Evolutionary conservation across 2,329 filamentous ascomycete species (phyloP).

Genomic region (Cordyceps fumosorosea): DNA sequence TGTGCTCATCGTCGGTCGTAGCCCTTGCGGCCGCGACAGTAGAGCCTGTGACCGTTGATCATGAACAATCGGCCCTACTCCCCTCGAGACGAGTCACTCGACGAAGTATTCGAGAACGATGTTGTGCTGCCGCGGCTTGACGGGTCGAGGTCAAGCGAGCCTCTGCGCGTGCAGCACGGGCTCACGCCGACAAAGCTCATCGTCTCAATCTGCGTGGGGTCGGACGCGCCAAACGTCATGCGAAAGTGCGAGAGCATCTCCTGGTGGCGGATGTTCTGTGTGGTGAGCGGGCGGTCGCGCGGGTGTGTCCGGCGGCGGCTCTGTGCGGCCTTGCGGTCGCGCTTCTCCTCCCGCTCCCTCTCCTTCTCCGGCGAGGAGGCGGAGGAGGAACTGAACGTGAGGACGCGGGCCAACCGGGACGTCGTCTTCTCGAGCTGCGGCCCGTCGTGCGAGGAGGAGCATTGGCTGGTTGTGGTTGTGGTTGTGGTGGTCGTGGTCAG

Average conservation of each 20-base stretch:
- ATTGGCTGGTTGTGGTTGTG: slow-evolving; percentile 19
- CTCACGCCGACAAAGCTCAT: slow-evolving; percentile 33
- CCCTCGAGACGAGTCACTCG: slow-evolving; percentile 11
- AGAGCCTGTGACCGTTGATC: background rate
- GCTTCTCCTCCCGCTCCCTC: slow-evolving; percentile 15
- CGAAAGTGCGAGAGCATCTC: slow-evolving; percentile 40
- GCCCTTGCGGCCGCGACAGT: too few relatives aligned
- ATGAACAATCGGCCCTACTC: background rate
- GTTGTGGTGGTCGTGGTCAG: slow-evolving; percentile 18
- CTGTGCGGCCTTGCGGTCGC: slow-evolving; percentile 15
- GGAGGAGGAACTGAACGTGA: slow-evolving; percentile 24
- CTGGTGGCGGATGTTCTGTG: slow-evolving; percentile 40
- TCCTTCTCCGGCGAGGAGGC: slow-evolving; percentile 9
- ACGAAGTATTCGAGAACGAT: slow-evolving; percentile 12
- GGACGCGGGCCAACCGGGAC: slow-evolving; percentile 24
- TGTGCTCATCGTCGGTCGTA: too few relatives aligned
- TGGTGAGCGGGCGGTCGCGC: slow-evolving; percentile 38
- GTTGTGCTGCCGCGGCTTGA: slow-evolving; percentile 20
- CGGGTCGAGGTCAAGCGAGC: slow-evolving; percentile 18
- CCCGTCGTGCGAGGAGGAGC: slow-evolving; percentile 20
- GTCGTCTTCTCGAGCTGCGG: slow-evolving; percentile 25
- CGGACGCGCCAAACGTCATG: slow-evolving; percentile 38
- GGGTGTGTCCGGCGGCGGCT: slow-evolving; percentile 27
- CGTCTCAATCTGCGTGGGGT: slow-evolving; percentile 26
- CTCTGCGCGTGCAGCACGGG: slow-evolving; percentile 34